Evolutionary conservation across 192 early-diverging fungal species (phyloP).

Genomic region (Umbelopsis vinacea): DNA sequence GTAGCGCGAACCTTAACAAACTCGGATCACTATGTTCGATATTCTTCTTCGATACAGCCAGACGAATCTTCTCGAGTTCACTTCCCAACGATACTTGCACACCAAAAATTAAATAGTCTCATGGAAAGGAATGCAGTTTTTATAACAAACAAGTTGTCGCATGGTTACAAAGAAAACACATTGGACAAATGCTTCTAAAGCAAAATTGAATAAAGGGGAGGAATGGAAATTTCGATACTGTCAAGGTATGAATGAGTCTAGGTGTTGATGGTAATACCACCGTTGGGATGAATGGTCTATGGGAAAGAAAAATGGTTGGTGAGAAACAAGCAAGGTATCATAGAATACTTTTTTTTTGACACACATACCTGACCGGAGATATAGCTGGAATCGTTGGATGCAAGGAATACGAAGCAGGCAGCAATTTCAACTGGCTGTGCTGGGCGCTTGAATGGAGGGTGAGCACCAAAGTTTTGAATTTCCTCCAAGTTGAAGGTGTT

Average conservation of each 20-base stretch:
- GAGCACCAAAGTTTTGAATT: conserved; percentile 50
- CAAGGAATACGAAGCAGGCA: conserved; percentile 55
- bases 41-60: too few species aligned
- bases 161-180: too few species aligned
- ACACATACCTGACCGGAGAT: conserved; percentile 44
- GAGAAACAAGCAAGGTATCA: neutral
- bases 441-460: conserved; percentile 50
- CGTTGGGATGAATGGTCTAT: conserved; percentile 46
- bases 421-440: conserved; percentile 56
- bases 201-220: neutral
- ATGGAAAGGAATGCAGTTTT: conserved; percentile 14
- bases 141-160: conserved; percentile 12
- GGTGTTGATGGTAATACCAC: conserved; percentile 40
- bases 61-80: neutral
- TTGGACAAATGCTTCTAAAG: neutral
- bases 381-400: conserved; percentile 48
- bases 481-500: conserved; percentile 45
- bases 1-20: too few species aligned
- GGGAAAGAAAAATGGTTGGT: neutral
- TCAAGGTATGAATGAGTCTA: conserved; percentile 26
- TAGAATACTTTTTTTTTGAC: neutral
- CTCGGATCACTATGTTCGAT: too few species aligned
- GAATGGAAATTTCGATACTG: conserved; percentile 5
- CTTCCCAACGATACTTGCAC: neutral
- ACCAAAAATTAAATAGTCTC: neutral